These are phyloP conservation scores for Trichosporon faecale DNA, from an alignment of 1,284 basidiomycete species.

Conservation along the genomic window DNA sequence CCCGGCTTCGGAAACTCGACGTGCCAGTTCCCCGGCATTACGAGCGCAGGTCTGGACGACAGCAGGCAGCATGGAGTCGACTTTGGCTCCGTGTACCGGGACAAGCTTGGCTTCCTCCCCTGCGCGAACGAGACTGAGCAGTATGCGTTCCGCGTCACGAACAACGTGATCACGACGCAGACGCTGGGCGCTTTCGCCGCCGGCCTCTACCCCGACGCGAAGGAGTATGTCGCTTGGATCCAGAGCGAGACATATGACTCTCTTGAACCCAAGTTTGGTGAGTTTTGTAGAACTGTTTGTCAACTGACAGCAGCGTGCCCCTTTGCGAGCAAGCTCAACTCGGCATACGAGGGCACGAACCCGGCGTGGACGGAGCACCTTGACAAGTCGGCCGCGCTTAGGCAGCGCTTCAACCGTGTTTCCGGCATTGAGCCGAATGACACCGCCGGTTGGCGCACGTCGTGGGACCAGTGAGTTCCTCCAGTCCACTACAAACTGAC, in stretches of 20 bases:
- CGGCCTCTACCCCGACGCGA: constrained; percentile 34
- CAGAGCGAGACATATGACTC: constrained; percentile 36
- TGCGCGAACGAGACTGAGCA: constrained; percentile 23
- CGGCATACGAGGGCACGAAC: constrained; percentile 20
- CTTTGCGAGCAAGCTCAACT: constrained; percentile 17
- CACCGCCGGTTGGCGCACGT: constrained; percentile 34
- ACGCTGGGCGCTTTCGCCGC: constrained; percentile 35
- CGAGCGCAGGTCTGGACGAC: constrained; percentile 39
- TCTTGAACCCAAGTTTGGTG: constrained; percentile 36
- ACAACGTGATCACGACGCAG: constrained; percentile 44
- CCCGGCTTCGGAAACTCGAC: constrained; percentile 40
- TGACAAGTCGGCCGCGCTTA: constrained; percentile 22
- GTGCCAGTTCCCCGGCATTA: constrained; percentile 41
- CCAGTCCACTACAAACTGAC: background rate
- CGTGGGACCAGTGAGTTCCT: constrained; percentile 41
- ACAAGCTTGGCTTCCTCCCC: constrained; percentile 39
- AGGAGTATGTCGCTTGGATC: constrained; percentile 30
- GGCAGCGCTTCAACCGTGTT: constrained; percentile 35
- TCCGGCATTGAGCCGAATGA: constrained; percentile 33
- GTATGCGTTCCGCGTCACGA: constrained; percentile 41
- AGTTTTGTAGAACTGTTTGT: background rate
- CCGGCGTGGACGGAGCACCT: constrained; percentile 36
- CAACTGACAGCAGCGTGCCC: constrained; percentile 26
- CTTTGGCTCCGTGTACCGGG: constrained; percentile 36
- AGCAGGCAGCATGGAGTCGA: constrained; percentile 36